Base-by-base conservation (phyloP, 192 early-diverging fungal species). In the Dispira parvispora region DNA sequence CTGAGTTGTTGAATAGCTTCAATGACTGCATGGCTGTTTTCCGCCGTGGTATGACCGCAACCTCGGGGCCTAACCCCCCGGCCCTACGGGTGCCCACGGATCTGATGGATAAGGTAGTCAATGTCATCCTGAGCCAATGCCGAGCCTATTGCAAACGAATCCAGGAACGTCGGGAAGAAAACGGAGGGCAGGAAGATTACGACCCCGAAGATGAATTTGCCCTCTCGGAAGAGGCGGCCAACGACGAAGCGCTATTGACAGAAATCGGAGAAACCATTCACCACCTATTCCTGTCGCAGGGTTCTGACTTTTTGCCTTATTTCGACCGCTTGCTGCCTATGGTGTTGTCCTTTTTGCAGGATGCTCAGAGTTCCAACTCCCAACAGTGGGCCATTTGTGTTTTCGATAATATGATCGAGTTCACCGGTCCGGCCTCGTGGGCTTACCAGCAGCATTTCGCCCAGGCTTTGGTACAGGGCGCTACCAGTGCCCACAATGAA, bases 361-460 rank as follows among this genome's bases (percentile, higher is more conserved):
- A 89, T 68, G 56, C 69, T 42, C 78, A 84, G 67, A 68, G 80
- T 60, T 72, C 87, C 10, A 63, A 64, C 0, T 78, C 87, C 44
- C 84, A 88, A 43, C 96, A 94, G 76, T 94, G 89, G 88, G 91
- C 90, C 45, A 79, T 96, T 63, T 91, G 90, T 73, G 87, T 96
- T 3, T 85, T 88, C 65, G 89, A 89, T 68, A 95, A 98, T 71
- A 66, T 99, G 63, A 77, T 98, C 28, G 90, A 99, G 76, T 98
- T 84, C 65, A 81, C 85, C 16, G 90, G 88, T 0, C 85, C 84
- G 12, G 75, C 69, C 38, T 89, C 80, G 43, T 86, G 62, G 72
- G 68, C 64, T 62, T 90, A 79, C 67, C 73, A 77, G 53, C 69
- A 67, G 20, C 82, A 82, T 61, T 90, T 92, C 69, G 78, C 92